Base-by-base conservation (phyloP, 352 stramenopile genomes). In the Phytophthora idaei region DNA sequence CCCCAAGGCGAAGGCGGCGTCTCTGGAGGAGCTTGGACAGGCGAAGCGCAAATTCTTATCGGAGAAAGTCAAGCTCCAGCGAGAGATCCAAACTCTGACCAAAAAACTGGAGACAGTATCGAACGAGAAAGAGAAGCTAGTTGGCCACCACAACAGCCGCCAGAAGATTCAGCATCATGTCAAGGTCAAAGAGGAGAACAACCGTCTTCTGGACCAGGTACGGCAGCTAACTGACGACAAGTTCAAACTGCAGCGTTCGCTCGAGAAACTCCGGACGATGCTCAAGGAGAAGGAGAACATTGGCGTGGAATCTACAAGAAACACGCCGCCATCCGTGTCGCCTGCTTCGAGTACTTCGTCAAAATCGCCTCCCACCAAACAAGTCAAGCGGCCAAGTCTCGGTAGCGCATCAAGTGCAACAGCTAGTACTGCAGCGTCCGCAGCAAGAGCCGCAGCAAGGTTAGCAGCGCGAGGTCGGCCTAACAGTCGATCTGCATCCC, bases 101-200 rank as follows among this genome's bases (percentile, higher is more conserved):
- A 78, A 86, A 39, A 88, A 85, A 62, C 62, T 89, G 5, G 65
- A 80, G 37, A 70, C 56, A 41, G 49, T 65, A 59, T 84, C 48
- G 64, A 86, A 69, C 57, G 84, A 83, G 46, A 92, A 92, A 36
- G 83, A 92, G 61, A 83, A 90, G 55, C 79, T 94, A 7, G 83
- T 92, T 7, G 84, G 84, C 3, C 86, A 94, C 37, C 73, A 90
- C 66, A 94, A 94, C 61, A 87, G 78, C 39, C 79, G 83, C 8
- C 86, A 94, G 57, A 91, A 90, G 68, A 94, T 94, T 62, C 86
- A 94, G 57, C 83, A 94, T 34, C 84, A 94, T 49, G 80, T 83
- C 50, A 87, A 85, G 47, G 80, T 94, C 15, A 94, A 94, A 57
- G 86, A 93, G 32, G 83, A 94, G 55, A 92, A 92, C 67, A 94